Evolutionary conservation across 1,139 yeast genomes (phyloP).

Genomic region (Yamadazyma oceani): DNA sequence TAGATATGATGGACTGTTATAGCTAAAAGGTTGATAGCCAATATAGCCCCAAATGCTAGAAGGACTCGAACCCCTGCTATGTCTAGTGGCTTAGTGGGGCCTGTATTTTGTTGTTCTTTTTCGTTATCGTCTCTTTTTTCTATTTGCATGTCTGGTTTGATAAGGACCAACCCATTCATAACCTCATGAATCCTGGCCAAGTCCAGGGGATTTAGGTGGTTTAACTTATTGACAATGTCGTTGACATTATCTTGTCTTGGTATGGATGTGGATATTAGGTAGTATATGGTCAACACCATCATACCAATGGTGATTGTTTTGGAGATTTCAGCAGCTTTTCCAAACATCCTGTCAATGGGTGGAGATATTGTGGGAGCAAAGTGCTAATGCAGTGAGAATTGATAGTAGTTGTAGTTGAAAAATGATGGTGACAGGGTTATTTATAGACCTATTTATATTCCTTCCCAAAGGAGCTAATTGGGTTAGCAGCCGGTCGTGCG

Average conservation of each 20-base stretch:
- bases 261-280: background rate
- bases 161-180: background rate
- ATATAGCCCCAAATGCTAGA: slow-evolving; percentile 31
- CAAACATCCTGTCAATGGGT: background rate
- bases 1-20: slow-evolving; percentile 39
- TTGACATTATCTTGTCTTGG: slow-evolving; percentile 5
- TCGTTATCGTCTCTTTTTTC: slow-evolving; percentile 1
- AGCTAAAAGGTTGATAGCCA: slow-evolving; percentile 34
- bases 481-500: background rate
- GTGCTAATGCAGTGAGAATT: too few species aligned
- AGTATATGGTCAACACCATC: background rate
- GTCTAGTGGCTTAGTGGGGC: slow-evolving; percentile 13
- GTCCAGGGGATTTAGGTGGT: slow-evolving; percentile 8
- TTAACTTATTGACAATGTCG: slow-evolving; percentile 8
- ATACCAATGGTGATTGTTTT: background rate
- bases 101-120: slow-evolving; percentile 4
- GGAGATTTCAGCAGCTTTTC: background rate
- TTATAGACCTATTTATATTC: background rate
- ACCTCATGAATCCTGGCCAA: slow-evolving; percentile 7
- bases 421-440: too few species aligned
- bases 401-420: too few species aligned
- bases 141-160: background rate
- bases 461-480: background rate
- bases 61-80: slow-evolving; percentile 24
- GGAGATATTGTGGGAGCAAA: too few species aligned